phyloP scores from a whole-genome alignment of 768 basidiomycete genomes.

The Russula vinacea region DNA sequence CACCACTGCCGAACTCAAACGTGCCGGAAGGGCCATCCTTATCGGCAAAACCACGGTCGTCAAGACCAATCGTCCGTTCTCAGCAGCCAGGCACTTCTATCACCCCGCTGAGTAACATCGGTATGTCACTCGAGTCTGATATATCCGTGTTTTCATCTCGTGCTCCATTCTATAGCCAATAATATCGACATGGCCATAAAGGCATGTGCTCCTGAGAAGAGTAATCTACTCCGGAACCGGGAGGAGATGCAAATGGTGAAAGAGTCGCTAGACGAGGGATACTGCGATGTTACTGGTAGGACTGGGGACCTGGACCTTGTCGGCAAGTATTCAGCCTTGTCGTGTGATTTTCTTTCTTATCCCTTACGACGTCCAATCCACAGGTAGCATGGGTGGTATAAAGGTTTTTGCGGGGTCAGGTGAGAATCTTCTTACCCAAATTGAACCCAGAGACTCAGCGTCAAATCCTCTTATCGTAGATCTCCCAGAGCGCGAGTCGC shows the following conservation, averaged over 20 bases:
- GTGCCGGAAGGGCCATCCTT: background rate
- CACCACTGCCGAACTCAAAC: background rate
- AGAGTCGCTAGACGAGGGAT: conserved; percentile 75
- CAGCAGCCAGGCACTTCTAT: conserved; percentile 31
- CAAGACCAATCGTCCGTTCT: conserved; percentile 19
- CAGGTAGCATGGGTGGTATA: conserved; percentile 17
- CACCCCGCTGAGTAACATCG: conserved; percentile 45
- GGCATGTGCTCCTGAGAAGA: conserved; percentile 68
- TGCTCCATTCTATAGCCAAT: conserved; percentile 18
- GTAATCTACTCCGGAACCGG: conserved; percentile 57
- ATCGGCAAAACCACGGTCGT: conserved; percentile 16
- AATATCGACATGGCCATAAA: conserved; percentile 54
- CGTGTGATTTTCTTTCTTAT: background rate
- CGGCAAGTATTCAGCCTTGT: conserved; percentile 42
- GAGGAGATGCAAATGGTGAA: conserved; percentile 68
- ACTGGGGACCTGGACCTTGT: conserved; percentile 56
- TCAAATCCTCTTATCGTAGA: conserved; percentile 42
- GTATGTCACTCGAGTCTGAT: conserved; percentile 32
- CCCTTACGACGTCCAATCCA: background rate
- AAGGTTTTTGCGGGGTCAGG: conserved; percentile 18
- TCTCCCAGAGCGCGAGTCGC: conserved; percentile 47
- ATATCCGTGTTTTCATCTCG: background rate
- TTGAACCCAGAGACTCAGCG: background rate
- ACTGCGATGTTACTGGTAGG: conserved; percentile 73
- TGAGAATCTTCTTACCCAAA: background rate